A percentile compares a stretch with the other conserved stretches of the same genome.
Conservation (phyloP, 139 green algal species). For the Dunaliella primolecta region DNA sequence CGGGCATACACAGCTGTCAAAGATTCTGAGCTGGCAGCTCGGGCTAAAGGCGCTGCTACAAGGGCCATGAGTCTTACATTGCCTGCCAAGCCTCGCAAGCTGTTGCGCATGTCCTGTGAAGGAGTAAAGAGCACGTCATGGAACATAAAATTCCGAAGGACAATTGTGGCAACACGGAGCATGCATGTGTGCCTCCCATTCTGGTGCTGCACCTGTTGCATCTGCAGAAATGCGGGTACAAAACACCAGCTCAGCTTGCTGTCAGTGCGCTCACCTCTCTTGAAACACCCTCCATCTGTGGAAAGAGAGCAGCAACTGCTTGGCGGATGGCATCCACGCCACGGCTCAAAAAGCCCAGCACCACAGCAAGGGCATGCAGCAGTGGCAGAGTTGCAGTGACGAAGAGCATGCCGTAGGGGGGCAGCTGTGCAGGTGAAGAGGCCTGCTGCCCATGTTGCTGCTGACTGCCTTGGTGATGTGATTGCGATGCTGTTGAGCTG, state of each 20-base stretch:
- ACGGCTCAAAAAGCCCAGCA: neutral
- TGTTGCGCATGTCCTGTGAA: constrained; percentile 32
- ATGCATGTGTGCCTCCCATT: too few species aligned
- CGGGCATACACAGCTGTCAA: constrained; percentile 57
- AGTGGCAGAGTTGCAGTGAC: neutral
- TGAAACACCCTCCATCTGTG: constrained; percentile 22
- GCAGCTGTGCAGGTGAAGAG: neutral
- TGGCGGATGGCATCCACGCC: constrained; percentile 25
- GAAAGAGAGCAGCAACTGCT: constrained; percentile 25
- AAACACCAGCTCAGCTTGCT: too few species aligned
- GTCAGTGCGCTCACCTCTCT: constrained; percentile 25
- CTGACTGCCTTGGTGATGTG: neutral
- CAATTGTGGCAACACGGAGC: too few species aligned
- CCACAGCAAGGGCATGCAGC: neutral
- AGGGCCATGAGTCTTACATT: constrained; percentile 34
- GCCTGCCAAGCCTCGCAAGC: constrained; percentile 20
- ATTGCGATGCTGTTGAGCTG: neutral
- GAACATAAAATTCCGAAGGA: too few species aligned
- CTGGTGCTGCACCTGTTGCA: too few species aligned
- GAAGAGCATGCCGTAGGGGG: neutral
- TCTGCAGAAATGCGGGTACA: too few species aligned
- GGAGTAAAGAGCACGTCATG: too few species aligned
- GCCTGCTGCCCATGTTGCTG: too few species aligned
- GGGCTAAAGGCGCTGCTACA: constrained; percentile 38
- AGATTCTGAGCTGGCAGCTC: constrained; percentile 28